Percentiles rank a stretch among this genome's conserved stretches.
Conservation (phyloP, 192 early-diverging fungal genomes). For the Coemansia sp. region DNA sequence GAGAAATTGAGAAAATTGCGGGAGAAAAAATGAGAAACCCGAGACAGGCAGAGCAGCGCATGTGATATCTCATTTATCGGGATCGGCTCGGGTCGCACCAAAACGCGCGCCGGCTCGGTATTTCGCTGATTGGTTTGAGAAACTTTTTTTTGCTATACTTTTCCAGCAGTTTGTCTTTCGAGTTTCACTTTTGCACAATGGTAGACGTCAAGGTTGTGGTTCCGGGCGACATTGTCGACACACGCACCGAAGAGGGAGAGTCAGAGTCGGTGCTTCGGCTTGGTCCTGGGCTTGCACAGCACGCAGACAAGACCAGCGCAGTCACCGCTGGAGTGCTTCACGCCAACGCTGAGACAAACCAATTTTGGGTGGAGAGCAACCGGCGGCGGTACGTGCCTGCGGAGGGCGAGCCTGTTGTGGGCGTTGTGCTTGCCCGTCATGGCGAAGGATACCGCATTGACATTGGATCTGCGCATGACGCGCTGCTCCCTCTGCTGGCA, state of each 20-base stretch:
- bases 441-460: constrained; percentile 87
- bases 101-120: too few species aligned
- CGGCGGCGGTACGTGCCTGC: constrained; percentile 89
- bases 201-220: constrained; percentile 27
- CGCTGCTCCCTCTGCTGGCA: constrained; percentile 71
- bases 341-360: constrained; percentile 53
- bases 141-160: not conserved
- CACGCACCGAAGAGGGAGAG: constrained; percentile 7
- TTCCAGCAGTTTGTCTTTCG: not conserved
- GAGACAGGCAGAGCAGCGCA: not conserved
- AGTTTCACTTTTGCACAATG: constrained; percentile 12
- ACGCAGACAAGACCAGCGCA: constrained; percentile 62
- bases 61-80: not conserved
- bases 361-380: constrained; percentile 80
- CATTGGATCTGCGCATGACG: constrained; percentile 89
- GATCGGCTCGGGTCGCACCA: too few species aligned
- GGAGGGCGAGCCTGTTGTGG: constrained; percentile 84
- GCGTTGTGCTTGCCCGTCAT: constrained; percentile 64
- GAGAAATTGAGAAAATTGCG: not conserved
- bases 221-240: constrained; percentile 44
- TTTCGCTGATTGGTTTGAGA: too few species aligned
- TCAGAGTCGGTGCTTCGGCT: constrained; percentile 57
- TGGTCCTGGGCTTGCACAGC: constrained; percentile 79
- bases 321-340: constrained; percentile 74
- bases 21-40: not conserved